Conservation (phyloP, 1,139 yeast genomes). For the Suhomyces bokatorum region DNA sequence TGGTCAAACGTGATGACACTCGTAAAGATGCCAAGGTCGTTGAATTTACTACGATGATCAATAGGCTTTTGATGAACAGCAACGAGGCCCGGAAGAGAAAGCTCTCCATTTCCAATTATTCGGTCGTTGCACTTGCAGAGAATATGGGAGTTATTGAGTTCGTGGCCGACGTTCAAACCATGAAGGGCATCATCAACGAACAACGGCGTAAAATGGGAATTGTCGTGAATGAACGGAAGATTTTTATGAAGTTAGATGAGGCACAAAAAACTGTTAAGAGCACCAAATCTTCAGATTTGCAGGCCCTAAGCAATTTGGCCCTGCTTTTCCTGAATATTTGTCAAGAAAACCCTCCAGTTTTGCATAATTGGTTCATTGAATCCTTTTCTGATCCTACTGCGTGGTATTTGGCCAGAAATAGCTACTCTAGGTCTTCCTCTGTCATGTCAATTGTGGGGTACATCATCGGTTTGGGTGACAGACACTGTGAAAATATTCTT, state of each 20-base stretch:
- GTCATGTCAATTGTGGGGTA: slow-evolving; percentile 98
- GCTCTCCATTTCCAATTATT: slow-evolving; percentile 74
- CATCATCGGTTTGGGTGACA: slow-evolving; percentile 86
- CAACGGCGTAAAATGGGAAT: slow-evolving; percentile 43
- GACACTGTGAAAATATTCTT: slow-evolving; percentile 91
- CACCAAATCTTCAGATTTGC: slow-evolving; percentile 20
- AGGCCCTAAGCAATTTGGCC: slow-evolving; percentile 22
- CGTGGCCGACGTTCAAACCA: slow-evolving; percentile 81
- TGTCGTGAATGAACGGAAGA: slow-evolving; percentile 31
- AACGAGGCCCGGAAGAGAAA: slow-evolving; percentile 73
- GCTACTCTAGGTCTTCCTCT: slow-evolving; percentile 78
- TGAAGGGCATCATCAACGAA: slow-evolving; percentile 64
- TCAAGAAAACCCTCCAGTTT: slow-evolving; percentile 64
- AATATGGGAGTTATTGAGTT: slow-evolving; percentile 91
- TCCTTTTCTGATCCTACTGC: slow-evolving; percentile 85
- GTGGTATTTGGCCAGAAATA: slow-evolving; percentile 81
- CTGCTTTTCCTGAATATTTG: slow-evolving; percentile 34
- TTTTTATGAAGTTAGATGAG: slow-evolving; percentile 38
- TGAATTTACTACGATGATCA: slow-evolving; percentile 88
- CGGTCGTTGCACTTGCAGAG: slow-evolving; percentile 86
- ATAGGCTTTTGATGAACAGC: slow-evolving; percentile 65
- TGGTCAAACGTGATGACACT: slow-evolving; percentile 91
- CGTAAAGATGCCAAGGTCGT: slow-evolving; percentile 93
- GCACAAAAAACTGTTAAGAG: slow-evolving; percentile 42
- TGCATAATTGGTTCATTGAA: slow-evolving; percentile 85